A percentile compares a stretch with the other conserved stretches of the same genome.
These are phyloP conservation scores for apple (Malus domestica) DNA, from an alignment of 306 rosid genomes.

Conservation along the genomic window ASM211411v1 NC_041793.1:32868001-32868500, in stretches of 20 bases:
- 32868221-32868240: slow-evolving; percentile 38
- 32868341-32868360: slow-evolving; percentile 61
- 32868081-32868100: slow-evolving; percentile 64
- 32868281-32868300: slow-evolving; percentile 31
- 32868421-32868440: slow-evolving; percentile 12
- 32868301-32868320: slow-evolving; percentile 40
- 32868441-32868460: slow-evolving; percentile 27
- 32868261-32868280: slow-evolving; percentile 57
- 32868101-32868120: slow-evolving; percentile 23
- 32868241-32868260: slow-evolving; percentile 55
- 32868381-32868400: slow-evolving; percentile 43
- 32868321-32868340: slow-evolving; percentile 29
- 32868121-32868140: slow-evolving; percentile 53
- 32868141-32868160: slow-evolving; percentile 62
- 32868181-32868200: slow-evolving; percentile 65
- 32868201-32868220: slow-evolving; percentile 33
- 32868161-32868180: slow-evolving; percentile 46
- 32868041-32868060: slow-evolving; percentile 68
- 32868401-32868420: slow-evolving; percentile 24
- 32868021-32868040: slow-evolving; percentile 36
- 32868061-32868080: slow-evolving; percentile 56
- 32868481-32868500: slow-evolving; percentile 51
- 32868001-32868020: slow-evolving; percentile 37
- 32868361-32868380: slow-evolving; percentile 55
- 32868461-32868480: slow-evolving; percentile 40